phyloP scores from a whole-genome alignment of 2,329 filamentous ascomycete species.

The Cephalotrichum gorgonifer region DNA sequence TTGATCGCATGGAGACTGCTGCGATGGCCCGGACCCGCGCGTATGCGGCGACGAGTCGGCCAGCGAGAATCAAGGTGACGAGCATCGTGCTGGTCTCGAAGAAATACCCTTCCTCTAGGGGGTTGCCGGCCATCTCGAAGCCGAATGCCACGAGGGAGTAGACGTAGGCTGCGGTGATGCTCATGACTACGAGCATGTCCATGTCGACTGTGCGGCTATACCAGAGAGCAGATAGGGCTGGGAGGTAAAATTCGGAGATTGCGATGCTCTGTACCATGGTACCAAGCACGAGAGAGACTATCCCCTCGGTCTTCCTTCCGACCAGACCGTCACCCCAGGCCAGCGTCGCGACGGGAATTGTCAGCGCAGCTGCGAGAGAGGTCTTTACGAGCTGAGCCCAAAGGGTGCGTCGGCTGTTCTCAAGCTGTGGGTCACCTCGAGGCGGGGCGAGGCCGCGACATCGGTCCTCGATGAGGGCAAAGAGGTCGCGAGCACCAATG shows the following conservation, averaged over 20 bases:
- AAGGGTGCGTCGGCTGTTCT: slow-evolving; percentile 18
- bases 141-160: slow-evolving; percentile 33
- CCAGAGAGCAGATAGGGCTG: slow-evolving; percentile 35
- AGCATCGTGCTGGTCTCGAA: slow-evolving; percentile 33
- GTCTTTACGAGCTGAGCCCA: slow-evolving; percentile 22
- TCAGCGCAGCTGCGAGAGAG: slow-evolving; percentile 16
- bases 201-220: slow-evolving; percentile 37
- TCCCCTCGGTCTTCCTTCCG: slow-evolving; percentile 11
- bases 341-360: slow-evolving; percentile 21
- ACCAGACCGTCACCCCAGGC: slow-evolving; percentile 18
- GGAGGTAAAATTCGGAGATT: slow-evolving; percentile 36
- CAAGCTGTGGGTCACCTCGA: slow-evolving; percentile 19
- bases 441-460: slow-evolving; percentile 18
- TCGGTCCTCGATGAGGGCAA: slow-evolving; percentile 11
- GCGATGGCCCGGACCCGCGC: slow-evolving; percentile 24
- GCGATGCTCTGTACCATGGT: slow-evolving; percentile 40
- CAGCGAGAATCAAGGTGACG: slow-evolving; percentile 28
- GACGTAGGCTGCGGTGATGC: slow-evolving; percentile 40
- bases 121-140: slow-evolving; percentile 19
- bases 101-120: slow-evolving; percentile 18
- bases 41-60: slow-evolving; percentile 24
- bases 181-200: slow-evolving; percentile 45
- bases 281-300: slow-evolving; percentile 31
- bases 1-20: slow-evolving; percentile 24
- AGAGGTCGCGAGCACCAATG: slow-evolving; percentile 19